These are phyloP conservation scores for Teunomyces aglyptinius DNA, from an alignment of 805 yeast species.

Conservation along the genomic window DNA sequence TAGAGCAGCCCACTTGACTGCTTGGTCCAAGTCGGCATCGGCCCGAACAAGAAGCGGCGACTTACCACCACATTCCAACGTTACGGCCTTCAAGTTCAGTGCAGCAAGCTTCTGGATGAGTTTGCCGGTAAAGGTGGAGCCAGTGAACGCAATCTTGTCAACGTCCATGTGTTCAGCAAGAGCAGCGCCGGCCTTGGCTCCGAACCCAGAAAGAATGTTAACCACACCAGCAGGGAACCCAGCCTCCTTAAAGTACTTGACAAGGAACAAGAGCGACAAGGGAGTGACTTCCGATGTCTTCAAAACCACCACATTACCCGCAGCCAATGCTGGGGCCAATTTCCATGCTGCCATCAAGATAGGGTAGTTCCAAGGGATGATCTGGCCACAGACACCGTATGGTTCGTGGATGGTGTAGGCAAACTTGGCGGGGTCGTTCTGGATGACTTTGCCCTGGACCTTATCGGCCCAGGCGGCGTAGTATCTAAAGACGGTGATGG, in stretches of 20 bases:
- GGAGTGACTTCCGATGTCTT: conserved; percentile 80
- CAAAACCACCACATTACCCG: conserved; percentile 71
- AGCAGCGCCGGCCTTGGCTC: conserved; percentile 66
- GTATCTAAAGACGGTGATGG: conserved; percentile 46
- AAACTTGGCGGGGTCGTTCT: conserved; percentile 47
- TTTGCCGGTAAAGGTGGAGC: conserved; percentile 62
- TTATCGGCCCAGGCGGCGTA: conserved; percentile 67
- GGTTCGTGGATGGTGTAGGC: conserved; percentile 73
- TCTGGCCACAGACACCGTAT: conserved; percentile 63
- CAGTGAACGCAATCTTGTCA: conserved; percentile 55
- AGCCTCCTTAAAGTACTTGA: conserved; percentile 55
- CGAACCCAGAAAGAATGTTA: conserved; percentile 69
- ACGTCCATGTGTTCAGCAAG: conserved; percentile 54
- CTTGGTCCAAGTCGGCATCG: conserved; percentile 64
- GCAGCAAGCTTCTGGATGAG: conserved; percentile 63
- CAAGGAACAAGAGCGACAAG: conserved; percentile 61
- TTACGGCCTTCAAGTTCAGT: conserved; percentile 57
- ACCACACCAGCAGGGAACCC: conserved; percentile 79
- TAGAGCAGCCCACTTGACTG: conserved; percentile 64
- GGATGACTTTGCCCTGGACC: conserved; percentile 45
- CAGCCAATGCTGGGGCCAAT: conserved; percentile 78
- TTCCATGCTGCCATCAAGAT: conserved; percentile 75
- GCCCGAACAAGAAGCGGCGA: conserved; percentile 62
- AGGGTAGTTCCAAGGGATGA: conserved; percentile 75
- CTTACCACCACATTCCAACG: conserved; percentile 73